phyloP scores from a whole-genome alignment of 2,329 filamentous ascomycete genomes.

The Alternaria triticina region DNA sequence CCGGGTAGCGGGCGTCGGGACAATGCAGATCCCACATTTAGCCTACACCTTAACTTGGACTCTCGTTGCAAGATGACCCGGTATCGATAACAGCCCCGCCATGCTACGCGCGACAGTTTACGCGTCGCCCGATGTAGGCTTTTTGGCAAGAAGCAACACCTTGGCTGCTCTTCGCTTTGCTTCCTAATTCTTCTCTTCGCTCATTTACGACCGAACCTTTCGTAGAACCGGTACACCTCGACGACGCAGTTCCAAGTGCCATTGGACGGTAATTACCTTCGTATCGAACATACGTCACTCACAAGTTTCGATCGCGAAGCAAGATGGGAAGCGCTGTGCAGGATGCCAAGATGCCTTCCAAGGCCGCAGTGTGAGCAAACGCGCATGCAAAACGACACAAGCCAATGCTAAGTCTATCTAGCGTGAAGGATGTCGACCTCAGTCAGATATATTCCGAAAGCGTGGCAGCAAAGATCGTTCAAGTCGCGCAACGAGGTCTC shows the following conservation, averaged over 20 bases:
- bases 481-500: slow-evolving; percentile 39
- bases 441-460: slow-evolving; percentile 39
- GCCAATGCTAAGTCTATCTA: background rate
- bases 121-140: background rate
- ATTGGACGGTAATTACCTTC: background rate
- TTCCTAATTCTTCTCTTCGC: background rate
- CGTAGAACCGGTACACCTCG: background rate
- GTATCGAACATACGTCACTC: background rate
- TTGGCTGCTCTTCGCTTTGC: slow-evolving; percentile 6
- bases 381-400: background rate
- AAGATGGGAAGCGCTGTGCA: slow-evolving; percentile 8
- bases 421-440: slow-evolving; percentile 36
- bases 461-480: slow-evolving; percentile 38
- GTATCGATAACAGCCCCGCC: slow-evolving; percentile 21
- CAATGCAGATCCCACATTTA: slow-evolving; percentile 33
- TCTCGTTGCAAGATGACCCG: slow-evolving; percentile 29
- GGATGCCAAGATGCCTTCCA: background rate
- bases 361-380: slow-evolving; percentile 13
- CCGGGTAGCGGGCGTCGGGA: slow-evolving; percentile 31
- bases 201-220: background rate
- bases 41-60: slow-evolving; percentile 3
- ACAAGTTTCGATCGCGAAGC: background rate
- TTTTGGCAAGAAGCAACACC: background rate
- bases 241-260: background rate
- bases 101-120: slow-evolving; percentile 1